These are phyloP conservation scores for Penicillium capsulatum DNA, from an alignment of 2,329 filamentous ascomycete genomes.

Conservation along the genomic window DNA sequence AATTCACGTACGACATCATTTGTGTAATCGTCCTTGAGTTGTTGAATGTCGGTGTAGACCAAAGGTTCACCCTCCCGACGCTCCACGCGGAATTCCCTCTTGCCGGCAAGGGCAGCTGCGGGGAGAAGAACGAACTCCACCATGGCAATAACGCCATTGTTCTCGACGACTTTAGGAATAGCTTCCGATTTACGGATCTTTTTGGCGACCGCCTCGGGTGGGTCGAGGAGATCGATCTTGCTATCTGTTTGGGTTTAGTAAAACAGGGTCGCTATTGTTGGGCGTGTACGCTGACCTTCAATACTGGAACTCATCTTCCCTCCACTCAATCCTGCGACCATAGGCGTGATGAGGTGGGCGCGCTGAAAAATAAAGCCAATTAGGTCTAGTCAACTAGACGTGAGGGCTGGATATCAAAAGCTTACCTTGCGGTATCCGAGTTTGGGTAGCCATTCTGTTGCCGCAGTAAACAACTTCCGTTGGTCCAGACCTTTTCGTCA, in stretches of 20 bases:
- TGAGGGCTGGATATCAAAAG: too few species aligned
- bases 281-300: constrained; percentile 29
- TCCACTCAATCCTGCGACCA: constrained; percentile 79
- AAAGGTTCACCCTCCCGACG: constrained; percentile 66
- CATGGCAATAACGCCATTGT: constrained; percentile 82
- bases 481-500: too few species aligned
- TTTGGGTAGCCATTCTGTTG: constrained; percentile 78
- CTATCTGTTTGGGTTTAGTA: too few species aligned
- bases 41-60: constrained; percentile 69
- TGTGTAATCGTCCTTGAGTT: constrained; percentile 74
- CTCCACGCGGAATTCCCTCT: constrained; percentile 64
- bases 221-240: constrained; percentile 81
- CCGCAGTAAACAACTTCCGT: constrained; percentile 41
- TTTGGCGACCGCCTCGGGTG: constrained; percentile 67
- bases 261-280: constrained; percentile 8
- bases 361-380: too few species aligned
- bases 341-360: constrained; percentile 73
- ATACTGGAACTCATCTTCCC: constrained; percentile 84
- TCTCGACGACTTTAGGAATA: constrained; percentile 69
- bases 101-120: constrained; percentile 46
- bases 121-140: constrained; percentile 84
- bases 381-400: too few species aligned
- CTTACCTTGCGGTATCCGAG: constrained; percentile 70
- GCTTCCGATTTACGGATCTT: constrained; percentile 85
- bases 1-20: constrained; percentile 63